phyloP scores from a whole-genome alignment of 257 asterid genomes.

The Henckelia pumila region DNA sequence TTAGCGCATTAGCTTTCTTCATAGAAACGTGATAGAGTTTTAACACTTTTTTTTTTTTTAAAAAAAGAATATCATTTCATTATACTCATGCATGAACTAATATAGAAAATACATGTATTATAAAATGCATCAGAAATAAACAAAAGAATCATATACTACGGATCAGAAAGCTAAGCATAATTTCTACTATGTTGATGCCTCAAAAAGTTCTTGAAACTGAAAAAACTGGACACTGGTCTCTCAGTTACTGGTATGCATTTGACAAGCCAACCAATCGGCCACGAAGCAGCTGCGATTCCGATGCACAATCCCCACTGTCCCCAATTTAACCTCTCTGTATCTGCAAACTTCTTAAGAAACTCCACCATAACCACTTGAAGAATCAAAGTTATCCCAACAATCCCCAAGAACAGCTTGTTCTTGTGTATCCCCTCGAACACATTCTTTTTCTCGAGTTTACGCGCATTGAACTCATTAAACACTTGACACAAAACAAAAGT shows the following conservation, averaged over 20 bases:
- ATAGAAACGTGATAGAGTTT: neutral
- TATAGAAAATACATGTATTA: neutral
- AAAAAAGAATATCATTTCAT: too few species aligned
- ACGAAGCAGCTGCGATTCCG: conserved; percentile 47
- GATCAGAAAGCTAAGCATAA: neutral
- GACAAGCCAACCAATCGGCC: conserved; percentile 52
- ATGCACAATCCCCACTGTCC: conserved; percentile 57
- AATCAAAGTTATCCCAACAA: conserved; percentile 43
- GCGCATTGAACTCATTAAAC: conserved; percentile 59
- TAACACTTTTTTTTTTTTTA: neutral
- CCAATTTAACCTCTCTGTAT: conserved; percentile 58
- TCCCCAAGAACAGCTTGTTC: conserved; percentile 56
- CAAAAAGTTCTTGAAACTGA: conserved; percentile 8
- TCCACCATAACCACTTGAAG: conserved; percentile 71
- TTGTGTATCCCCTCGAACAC: conserved; percentile 49
- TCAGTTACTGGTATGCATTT: conserved; percentile 46
- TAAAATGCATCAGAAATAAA: neutral
- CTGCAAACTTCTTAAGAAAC: conserved; percentile 53
- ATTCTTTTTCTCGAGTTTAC: conserved; percentile 55
- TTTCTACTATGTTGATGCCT: neutral
- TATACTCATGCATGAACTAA: neutral
- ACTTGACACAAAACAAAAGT: conserved; percentile 58
- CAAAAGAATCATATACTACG: neutral
- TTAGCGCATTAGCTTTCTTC: neutral
- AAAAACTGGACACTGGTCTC: conserved; percentile 23